Percentiles rank a stretch among this genome's conserved stretches.
Conservation (phyloP, 305 asterid species). For the Fraxinus greggii region DNA sequence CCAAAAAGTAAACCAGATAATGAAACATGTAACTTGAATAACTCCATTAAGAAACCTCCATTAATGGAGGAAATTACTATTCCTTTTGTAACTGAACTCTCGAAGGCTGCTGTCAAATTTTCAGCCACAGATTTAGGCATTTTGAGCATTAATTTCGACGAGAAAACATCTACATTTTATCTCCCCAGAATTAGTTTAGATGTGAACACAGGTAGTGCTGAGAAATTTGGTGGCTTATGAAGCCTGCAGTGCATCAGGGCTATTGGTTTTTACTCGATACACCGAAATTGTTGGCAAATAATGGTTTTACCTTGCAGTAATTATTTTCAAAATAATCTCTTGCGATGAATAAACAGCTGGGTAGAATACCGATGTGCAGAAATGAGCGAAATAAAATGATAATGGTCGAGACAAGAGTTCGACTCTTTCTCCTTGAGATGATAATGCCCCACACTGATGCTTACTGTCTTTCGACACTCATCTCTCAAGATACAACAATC, state of each 20-base stretch:
- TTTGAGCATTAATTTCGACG: constrained; percentile 40
- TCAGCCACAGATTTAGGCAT: constrained; percentile 43
- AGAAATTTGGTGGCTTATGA: constrained; percentile 73
- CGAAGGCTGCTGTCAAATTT: constrained; percentile 46
- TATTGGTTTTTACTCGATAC: constrained; percentile 52
- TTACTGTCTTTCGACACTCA: too few relatives aligned
- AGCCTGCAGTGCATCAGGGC: constrained; percentile 46
- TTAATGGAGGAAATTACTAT: constrained; percentile 64
- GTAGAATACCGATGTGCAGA: too few relatives aligned
- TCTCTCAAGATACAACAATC: too few relatives aligned
- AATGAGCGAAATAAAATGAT: too few relatives aligned
- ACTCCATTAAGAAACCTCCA: constrained; percentile 32
- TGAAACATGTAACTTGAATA: constrained; percentile 7
- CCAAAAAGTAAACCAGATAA: not conserved
- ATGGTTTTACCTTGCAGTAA: too few relatives aligned
- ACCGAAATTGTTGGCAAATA: constrained; percentile 18
- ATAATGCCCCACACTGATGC: too few relatives aligned
- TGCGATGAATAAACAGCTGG: too few relatives aligned
- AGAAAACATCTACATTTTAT: constrained; percentile 27
- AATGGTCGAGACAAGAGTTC: too few relatives aligned
- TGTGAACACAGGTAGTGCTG: constrained; percentile 42
- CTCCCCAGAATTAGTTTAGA: constrained; percentile 48
- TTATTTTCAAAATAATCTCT: too few relatives aligned
- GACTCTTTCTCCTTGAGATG: too few relatives aligned
- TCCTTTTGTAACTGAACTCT: constrained; percentile 65